A percentile compares a stretch with the other conserved stretches of the same genome.
phyloP scores from a whole-genome alignment of 177 flowering plant species.

The Tripterygium wilfordii region DNA sequence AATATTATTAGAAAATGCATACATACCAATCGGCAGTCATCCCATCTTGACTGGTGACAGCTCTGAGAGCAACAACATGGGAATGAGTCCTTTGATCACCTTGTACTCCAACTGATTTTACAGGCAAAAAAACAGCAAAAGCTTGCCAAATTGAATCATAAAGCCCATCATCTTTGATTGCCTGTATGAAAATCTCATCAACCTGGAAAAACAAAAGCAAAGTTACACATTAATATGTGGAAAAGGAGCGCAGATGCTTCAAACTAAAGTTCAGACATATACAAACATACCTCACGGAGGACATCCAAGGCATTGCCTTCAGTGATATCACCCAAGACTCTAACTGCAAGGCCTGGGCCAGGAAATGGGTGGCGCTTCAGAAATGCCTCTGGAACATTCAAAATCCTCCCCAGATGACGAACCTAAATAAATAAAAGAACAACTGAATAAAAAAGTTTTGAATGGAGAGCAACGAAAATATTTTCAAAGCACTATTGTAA shows the following conservation, averaged over 20 bases:
- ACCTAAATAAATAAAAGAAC: slow-evolving; percentile 41
- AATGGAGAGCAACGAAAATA: too few species aligned
- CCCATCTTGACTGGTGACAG: slow-evolving; percentile 52
- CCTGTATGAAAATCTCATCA: slow-evolving; percentile 92
- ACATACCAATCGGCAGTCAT: slow-evolving; percentile 51
- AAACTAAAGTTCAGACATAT: background rate
- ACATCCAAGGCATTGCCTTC: slow-evolving; percentile 75
- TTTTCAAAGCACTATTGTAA: too few species aligned
- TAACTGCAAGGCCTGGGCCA: slow-evolving; percentile 99
- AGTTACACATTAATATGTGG: too few species aligned
- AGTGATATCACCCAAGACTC: slow-evolving; percentile 92
- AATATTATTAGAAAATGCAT: background rate
- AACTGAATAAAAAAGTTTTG: too few species aligned
- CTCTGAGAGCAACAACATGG: slow-evolving; percentile 80
- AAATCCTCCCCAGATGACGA: slow-evolving; percentile 76
- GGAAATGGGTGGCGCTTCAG: slow-evolving; percentile 96
- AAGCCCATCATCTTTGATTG: slow-evolving; percentile 91
- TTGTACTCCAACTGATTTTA: slow-evolving; percentile 90
- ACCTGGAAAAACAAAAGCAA: slow-evolving; percentile 41
- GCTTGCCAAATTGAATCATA: slow-evolving; percentile 99
- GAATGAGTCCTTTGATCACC: slow-evolving; percentile 97
- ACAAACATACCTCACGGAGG: slow-evolving; percentile 78
- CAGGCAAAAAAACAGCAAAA: slow-evolving; percentile 86
- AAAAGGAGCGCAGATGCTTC: too few species aligned
- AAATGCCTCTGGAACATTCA: slow-evolving; percentile 77